Evolutionary conservation across 805 yeast species (phyloP).

Genomic region (Suhomyces vadensis): DNA sequence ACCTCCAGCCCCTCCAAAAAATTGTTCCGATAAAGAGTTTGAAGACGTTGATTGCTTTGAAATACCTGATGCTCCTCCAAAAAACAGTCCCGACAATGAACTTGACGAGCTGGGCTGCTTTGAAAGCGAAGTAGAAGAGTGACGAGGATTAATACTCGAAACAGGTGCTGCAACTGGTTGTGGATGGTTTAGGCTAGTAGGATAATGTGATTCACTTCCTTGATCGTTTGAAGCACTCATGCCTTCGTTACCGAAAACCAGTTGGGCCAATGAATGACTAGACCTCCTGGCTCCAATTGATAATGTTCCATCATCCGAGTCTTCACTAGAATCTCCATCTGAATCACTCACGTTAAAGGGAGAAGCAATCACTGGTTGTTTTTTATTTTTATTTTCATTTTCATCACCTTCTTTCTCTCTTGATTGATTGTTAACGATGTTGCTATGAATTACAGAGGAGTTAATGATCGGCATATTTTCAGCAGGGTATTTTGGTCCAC

Average conservation of each 20-base stretch:
- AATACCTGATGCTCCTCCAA: slow-evolving; percentile 24
- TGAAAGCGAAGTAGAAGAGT: slow-evolving; percentile 38
- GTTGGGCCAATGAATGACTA: slow-evolving; percentile 46
- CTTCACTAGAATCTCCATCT: slow-evolving; percentile 20
- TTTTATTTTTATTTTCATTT: slow-evolving; percentile 3
- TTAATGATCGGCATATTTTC: slow-evolving; percentile 30
- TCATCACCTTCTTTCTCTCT: neutral
- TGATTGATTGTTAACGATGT: slow-evolving; percentile 9
- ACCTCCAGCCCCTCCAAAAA: slow-evolving; percentile 15
- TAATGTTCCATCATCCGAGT: slow-evolving; percentile 35
- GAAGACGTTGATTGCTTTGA: slow-evolving; percentile 11
- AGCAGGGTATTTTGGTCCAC: neutral
- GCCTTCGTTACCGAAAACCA: slow-evolving; percentile 29
- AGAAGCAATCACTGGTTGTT: neutral
- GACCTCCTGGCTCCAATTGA: slow-evolving; percentile 41
- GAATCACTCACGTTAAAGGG: slow-evolving; percentile 18
- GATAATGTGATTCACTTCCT: slow-evolving; percentile 20
- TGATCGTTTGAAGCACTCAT: slow-evolving; percentile 16
- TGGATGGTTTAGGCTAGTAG: slow-evolving; percentile 20
- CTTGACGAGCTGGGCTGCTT: slow-evolving; percentile 44
- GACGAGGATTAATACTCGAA: slow-evolving; percentile 33
- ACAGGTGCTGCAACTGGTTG: slow-evolving; percentile 29
- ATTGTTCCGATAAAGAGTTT: slow-evolving; percentile 21
- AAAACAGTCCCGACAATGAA: slow-evolving; percentile 41
- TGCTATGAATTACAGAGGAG: slow-evolving; percentile 16